Evolutionary conservation across 345 rosid species (phyloP), one percentile per base, ranked within the genome.

Genomic region (Moringa oleifera): DNA sequence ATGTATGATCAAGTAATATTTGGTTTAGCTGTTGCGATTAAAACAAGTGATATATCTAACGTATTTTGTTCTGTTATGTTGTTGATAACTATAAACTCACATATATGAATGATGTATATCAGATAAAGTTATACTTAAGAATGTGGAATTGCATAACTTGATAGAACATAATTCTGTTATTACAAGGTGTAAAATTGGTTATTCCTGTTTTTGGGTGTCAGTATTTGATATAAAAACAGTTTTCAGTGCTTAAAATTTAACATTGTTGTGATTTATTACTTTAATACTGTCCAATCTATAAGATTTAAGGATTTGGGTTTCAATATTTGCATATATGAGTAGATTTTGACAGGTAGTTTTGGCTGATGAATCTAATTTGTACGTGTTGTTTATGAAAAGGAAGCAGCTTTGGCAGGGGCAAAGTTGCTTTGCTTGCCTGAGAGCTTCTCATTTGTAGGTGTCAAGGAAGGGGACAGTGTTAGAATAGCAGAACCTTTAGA

Each of bases 381-480:
- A 45, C 31, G 21, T 59, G 37, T 47, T 71, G 31, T 53, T 8
- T 74, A 10, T 70, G 64, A 7, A 21, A 71, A 87, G 97, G 97
- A 93, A 78, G 98, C 98, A 22, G 88, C 78, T 25, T 74, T 81
- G 18, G 91, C 86, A 0, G 97, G 91, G 25, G 98, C 89, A 18
- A 93, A 86, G 73, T 69, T 93, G 77, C 80, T 93, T 57, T 93
- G 98, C 69, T 77, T 93, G 55, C 98, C 97, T 0, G 98, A 93
- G 70, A 85, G 81, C 68, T 93, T 89, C 68, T 86, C 96, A 0
- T 93, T 63, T 58, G 77, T 93, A 6, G 97, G 87, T 24, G 85
- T 67, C 20, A 75, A 59, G 59, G 74, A 74, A 36, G 98, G 90
- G 49, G 97, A 87, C 61, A 87, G 93, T 70, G 79, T 87, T 28